These are phyloP conservation scores for Rhodamnia argentea DNA, from an alignment of 345 rosid genomes.

Conservation along the genomic window DNA sequence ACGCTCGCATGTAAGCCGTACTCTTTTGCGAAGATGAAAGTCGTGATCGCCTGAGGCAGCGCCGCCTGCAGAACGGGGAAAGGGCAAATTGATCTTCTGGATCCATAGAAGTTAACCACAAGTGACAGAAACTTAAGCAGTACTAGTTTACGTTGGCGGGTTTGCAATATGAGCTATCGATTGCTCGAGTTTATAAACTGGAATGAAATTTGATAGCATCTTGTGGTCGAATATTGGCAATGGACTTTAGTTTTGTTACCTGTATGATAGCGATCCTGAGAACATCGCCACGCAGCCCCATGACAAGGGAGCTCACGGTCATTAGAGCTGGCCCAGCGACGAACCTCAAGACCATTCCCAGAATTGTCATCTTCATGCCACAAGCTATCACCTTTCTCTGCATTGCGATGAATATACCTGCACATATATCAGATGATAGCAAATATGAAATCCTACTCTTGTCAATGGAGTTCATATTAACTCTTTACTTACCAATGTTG, in stretches of 20 bases:
- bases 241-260: constrained; percentile 4
- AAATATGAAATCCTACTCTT: neutral
- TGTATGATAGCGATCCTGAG: constrained; percentile 28
- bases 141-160: neutral
- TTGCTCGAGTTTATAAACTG: neutral
- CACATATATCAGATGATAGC: neutral
- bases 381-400: constrained; percentile 72
- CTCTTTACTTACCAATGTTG: constrained; percentile 52
- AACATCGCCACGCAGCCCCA: constrained; percentile 30
- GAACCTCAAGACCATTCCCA: constrained; percentile 27
- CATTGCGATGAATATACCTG: constrained; percentile 85
- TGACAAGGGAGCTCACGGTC: constrained; percentile 16
- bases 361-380: constrained; percentile 36
- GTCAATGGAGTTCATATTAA: neutral
- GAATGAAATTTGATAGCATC: neutral
- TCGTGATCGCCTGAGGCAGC: constrained; percentile 26
- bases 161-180: neutral
- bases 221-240: neutral
- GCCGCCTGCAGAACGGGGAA: constrained; percentile 19
- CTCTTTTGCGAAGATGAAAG: constrained; percentile 38
- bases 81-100: neutral
- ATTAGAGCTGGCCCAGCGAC: constrained; percentile 26
- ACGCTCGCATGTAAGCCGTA: constrained; percentile 32
- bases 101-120: neutral
- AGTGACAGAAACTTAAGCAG: neutral